phyloP scores from a whole-genome alignment of 2,329 filamentous ascomycete species.

The Fusarium tanahbumbuense region DNA sequence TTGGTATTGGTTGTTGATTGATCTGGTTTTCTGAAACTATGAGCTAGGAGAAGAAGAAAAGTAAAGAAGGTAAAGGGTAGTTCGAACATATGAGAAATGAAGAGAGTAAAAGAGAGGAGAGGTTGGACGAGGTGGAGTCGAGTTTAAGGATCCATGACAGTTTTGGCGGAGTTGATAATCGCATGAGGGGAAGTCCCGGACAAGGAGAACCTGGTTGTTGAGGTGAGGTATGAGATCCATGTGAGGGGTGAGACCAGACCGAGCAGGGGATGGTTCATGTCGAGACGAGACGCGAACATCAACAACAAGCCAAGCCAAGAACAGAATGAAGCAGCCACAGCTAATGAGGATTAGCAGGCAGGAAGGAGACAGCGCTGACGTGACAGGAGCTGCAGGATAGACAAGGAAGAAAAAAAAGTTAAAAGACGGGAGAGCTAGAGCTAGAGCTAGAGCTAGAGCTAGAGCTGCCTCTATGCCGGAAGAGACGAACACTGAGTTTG shows the following conservation, averaged over 20 bases:
- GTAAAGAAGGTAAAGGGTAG: conserved; percentile 12
- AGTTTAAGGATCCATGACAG: conserved; percentile 45
- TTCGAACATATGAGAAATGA: conserved; percentile 31
- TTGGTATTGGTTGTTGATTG: conserved; percentile 3
- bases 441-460: neutral
- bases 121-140: conserved; percentile 46
- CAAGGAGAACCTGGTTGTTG: conserved; percentile 39
- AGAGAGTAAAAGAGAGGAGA: conserved; percentile 28
- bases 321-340: conserved; percentile 35
- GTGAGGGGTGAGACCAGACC: conserved; percentile 41
- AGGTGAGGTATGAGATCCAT: conserved; percentile 37
- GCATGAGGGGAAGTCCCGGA: conserved; percentile 38
- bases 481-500: conserved; percentile 37
- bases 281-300: conserved; percentile 34
- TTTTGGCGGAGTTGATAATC: conserved; percentile 38
- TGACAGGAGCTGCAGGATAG: conserved; percentile 6
- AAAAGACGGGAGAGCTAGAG: conserved; percentile 12
- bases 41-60: neutral
- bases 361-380: conserved; percentile 14
- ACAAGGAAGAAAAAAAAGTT: conserved; percentile 8
- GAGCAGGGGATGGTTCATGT: conserved; percentile 29
- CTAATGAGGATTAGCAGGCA: conserved; percentile 13
- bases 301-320: conserved; percentile 20
- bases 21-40: conserved; percentile 15
- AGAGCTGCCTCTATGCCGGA: conserved; percentile 17